Evolutionary conservation across 1,284 basidiomycete species (phyloP), one percentile per base, ranked within the genome.

Genomic region (Ceratobasidium sp.): DNA sequence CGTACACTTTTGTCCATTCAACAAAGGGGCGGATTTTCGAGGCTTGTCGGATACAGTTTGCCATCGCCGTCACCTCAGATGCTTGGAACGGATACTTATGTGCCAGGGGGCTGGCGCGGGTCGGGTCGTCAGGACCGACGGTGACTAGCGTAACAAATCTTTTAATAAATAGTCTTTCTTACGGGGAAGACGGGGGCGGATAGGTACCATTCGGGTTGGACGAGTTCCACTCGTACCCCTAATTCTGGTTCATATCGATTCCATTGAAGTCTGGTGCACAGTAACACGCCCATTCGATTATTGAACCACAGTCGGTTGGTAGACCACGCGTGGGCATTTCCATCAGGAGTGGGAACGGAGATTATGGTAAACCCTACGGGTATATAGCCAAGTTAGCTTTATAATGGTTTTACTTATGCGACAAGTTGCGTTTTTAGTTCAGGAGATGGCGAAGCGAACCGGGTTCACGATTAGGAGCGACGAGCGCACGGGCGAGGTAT

Each of bases 1-100:
- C 91, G 79, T 81, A 95, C 94, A 83, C 87, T 94, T 91, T 83
- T 97, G 94, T 0, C 94, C 94, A 82, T 96, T 96, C 94, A 30
- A 96, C 79, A 82, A 93, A 96, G 1, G 87, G 86, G 10, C 88
- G 84, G 23, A 91, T 83, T 78, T 88, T 85, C 23, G 88, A 87
- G 30, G 90, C 87, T 38, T 87, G 88, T 7, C 85, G 86, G 64
- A 95, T 86, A 82, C 91, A 95, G 79, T 91, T 89, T 0, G 92
- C 91, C 78, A 96, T 88, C 71, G 91, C 93, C 81, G 89, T 90
- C 3, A 92, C 91, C 83, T 97, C 95, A 0, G 89, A 88, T 0
- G 94, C 88, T 82, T 94, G 89, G 83, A 96, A 96, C 0, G 94
- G 87, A 5, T 89, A 87, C n/a, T n/a, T n/a, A n/a, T 68, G 87